Evolutionary conservation across 768 basidiomycete species (phyloP).

Genomic region (Cytidiella melzeri): DNA sequence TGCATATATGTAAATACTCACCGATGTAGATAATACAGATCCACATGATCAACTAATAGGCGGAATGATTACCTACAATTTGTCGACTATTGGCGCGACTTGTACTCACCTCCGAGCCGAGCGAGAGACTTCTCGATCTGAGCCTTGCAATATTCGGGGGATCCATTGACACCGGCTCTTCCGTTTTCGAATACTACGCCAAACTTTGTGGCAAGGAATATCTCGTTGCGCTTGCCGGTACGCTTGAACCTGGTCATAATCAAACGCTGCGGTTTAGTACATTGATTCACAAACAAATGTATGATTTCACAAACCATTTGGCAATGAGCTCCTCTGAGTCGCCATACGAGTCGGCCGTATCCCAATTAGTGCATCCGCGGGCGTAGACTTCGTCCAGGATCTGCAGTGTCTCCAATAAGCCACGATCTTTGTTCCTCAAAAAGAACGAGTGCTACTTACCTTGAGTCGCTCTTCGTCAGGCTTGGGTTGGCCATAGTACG

Average conservation of each 20-base stretch:
- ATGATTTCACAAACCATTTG: conserved; percentile 27
- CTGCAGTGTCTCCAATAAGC: too few relatives aligned
- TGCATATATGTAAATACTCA: conserved; percentile 11
- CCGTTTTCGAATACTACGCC: conserved; percentile 23
- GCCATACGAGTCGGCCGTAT: conserved; percentile 37
- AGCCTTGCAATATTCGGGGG: conserved; percentile 2
- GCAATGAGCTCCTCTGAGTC: conserved; percentile 38
- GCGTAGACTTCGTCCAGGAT: conserved; percentile 37
- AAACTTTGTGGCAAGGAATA: conserved; percentile 64
- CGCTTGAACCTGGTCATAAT: conserved; percentile 37
- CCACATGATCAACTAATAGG: conserved; percentile 15
- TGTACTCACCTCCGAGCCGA: background rate
- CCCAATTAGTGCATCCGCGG: conserved; percentile 40
- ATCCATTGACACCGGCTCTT: background rate
- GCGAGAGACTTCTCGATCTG: conserved; percentile 3
- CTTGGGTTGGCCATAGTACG: conserved; percentile 36
- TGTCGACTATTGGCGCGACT: background rate
- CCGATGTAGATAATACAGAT: conserved; percentile 24
- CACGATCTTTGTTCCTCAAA: too few relatives aligned
- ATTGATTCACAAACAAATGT: background rate
- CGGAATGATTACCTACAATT: background rate
- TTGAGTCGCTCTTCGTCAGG: conserved; percentile 55
- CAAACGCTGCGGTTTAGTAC: too few relatives aligned
- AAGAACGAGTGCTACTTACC: conserved; percentile 35
- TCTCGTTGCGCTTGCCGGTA: conserved; percentile 42